Evolutionary conservation across 495 filamentous ascomycete species (phyloP), one percentile per base, ranked within the genome.

Genomic region (Penicillium mononematosum): DNA sequence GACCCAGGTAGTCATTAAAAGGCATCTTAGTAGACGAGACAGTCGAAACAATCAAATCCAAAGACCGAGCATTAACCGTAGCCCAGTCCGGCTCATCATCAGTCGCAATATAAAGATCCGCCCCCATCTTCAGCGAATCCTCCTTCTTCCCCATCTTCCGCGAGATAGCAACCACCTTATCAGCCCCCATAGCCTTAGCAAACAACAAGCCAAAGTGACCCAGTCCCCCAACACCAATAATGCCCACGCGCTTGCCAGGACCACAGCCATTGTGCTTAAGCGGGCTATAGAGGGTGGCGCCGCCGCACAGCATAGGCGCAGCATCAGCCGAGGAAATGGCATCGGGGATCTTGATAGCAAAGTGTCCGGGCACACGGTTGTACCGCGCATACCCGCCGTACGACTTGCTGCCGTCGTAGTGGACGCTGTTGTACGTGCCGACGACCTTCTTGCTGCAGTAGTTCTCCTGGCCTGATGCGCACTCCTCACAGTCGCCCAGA

Each of bases 31-130:
- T 76, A 29, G 78, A 82, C 22, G 88, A 91, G 17, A 90, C 88
- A n/a, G 91, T 96, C 62, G 74, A 88, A 45, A 96, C 68, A 63
- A 96, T 90, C 17, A 97, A 70, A 64, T 97, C 92, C 58, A 97
- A 70, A 20, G 81, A 81, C n/a, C 80, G 72, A 1, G 78, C 67
- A 59, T 93, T 74, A 64, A 83, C 85, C 22, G 74, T 79, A 2
- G 78, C 77, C 92, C 92, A 96, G 43, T 84, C 78, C 3, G 79
- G 67, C 51, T 96, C 87, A 24, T 96, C 92, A 45, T 82, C 83
- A 2, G 91, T 96, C 17, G 91, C 89, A 67, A 97, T 91, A 70
- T 86, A 95, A 11, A 82, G 72, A 65, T 88, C 84, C 0, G 78
- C 78, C 4, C 78, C 78, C 64, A 81, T 73, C 71, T 86, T 83